Conservation (phyloP, 2,329 filamentous ascomycete species). For the Epichloe brachyelytri region DNA sequence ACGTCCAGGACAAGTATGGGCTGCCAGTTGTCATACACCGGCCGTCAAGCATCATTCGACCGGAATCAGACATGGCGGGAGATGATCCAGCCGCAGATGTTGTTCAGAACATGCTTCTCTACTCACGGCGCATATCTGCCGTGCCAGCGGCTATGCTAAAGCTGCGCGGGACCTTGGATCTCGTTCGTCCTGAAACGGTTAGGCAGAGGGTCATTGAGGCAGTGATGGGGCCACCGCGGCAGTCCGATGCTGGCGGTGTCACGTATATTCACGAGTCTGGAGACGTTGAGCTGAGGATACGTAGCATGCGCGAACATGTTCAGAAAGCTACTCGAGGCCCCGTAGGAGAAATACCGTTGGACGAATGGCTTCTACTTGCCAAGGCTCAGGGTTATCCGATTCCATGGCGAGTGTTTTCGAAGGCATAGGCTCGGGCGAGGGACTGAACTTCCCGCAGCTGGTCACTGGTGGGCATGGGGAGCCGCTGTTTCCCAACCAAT, state of each 20-base stretch:
- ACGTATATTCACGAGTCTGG: neutral
- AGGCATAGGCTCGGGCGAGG: neutral
- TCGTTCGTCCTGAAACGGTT: neutral
- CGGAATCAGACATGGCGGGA: neutral
- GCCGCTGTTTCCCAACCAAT: too few relatives aligned
- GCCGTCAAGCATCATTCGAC: slow-evolving; percentile 4
- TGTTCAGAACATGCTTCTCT: neutral
- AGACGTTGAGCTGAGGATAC: neutral
- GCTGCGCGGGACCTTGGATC: neutral
- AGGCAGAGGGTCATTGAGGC: neutral
- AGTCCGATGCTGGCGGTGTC: neutral
- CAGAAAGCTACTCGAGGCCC: neutral
- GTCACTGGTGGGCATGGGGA: too few relatives aligned
- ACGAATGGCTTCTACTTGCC: neutral
- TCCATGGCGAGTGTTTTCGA: neutral
- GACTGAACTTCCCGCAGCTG: neutral
- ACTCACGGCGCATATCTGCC: neutral
- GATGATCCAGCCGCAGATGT: neutral
- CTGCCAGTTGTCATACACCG: slow-evolving; percentile 8
- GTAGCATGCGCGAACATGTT: neutral
- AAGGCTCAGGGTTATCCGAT: neutral
- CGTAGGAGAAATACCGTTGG: neutral
- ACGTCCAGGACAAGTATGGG: slow-evolving; percentile 2
- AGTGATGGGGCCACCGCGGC: neutral
- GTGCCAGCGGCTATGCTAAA: neutral